A percentile compares a stretch with the other conserved stretches of the same genome.
These are phyloP conservation scores for Rhododendron molle DNA, from an alignment of 148 eudicot species.

Conservation along the genomic window DNA sequence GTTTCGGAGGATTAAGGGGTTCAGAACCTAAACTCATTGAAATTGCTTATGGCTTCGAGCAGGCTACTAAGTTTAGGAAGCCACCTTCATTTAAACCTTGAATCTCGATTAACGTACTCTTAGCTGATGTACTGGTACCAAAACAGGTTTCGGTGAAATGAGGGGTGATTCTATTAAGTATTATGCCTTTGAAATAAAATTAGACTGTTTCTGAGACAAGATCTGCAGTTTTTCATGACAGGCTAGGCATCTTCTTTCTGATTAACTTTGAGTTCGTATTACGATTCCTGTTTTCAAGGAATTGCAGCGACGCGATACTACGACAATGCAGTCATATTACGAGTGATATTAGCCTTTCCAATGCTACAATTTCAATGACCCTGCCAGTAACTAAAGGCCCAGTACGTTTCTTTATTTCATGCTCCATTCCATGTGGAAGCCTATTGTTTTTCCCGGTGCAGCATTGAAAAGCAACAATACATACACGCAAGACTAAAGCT, in stretches of 20 bases:
- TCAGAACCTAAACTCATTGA: slow-evolving; percentile 15
- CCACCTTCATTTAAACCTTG: slow-evolving; percentile 7
- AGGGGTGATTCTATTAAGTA: not conserved
- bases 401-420: not conserved
- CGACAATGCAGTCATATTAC: not conserved
- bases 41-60: slow-evolving; percentile 14
- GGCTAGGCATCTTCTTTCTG: not conserved
- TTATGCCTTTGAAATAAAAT: not conserved
- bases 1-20: slow-evolving; percentile 8
- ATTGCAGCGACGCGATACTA: not conserved
- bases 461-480: not conserved
- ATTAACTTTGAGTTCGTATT: not conserved
- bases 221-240: not conserved
- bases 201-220: not conserved
- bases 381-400: not conserved
- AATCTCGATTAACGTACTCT: not conserved
- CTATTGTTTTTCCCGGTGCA: not conserved
- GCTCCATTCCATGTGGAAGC: too few relatives aligned
- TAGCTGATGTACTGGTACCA: not conserved
- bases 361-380: not conserved
- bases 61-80: slow-evolving; percentile 12
- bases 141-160: not conserved
- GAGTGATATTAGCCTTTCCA: not conserved
- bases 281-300: not conserved
- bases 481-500: not conserved